phyloP scores from a whole-genome alignment of 768 basidiomycete genomes.

The Kockovaella imperatae region DNA sequence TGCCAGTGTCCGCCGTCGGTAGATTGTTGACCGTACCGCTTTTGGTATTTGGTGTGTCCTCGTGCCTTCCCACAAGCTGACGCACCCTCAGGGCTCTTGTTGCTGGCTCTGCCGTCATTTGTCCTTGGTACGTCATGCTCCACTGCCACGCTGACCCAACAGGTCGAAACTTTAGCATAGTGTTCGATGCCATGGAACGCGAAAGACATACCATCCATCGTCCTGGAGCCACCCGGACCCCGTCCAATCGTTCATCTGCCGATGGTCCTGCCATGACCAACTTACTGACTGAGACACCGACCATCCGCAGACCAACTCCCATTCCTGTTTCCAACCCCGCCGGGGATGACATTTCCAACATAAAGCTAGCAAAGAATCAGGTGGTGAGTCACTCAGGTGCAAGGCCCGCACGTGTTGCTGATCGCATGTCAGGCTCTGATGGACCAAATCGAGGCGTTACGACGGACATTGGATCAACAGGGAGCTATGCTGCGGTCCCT shows the following conservation, averaged over 20 bases:
- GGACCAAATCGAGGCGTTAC: conserved; percentile 35
- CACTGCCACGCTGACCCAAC: no score
- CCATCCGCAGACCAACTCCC: no score
- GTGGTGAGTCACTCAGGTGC: conserved; percentile 19
- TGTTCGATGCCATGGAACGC: conserved; percentile 84
- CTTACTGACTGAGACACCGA: no score
- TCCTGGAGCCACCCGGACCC: conserved; percentile 19
- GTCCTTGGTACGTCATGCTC: no score
- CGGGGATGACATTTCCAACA: no score
- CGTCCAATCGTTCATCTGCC: not conserved
- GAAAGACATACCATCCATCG: conserved; percentile 29
- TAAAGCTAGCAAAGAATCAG: conserved; percentile 41
- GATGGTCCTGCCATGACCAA: no score
- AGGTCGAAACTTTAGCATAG: conserved; percentile 81
- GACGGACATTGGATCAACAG: conserved; percentile 40
- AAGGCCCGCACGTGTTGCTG: not conserved
- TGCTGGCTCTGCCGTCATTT: conserved; percentile 85
- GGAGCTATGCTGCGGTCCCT: conserved; percentile 40
- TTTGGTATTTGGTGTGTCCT: conserved; percentile 76
- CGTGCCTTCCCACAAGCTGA: no score
- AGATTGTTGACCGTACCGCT: conserved; percentile 77
- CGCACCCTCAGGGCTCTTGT: no score
- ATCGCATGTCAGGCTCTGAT: conserved; percentile 24
- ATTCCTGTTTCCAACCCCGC: no score
- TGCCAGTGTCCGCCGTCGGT: conserved; percentile 78